Evolutionary conservation across 441 rosid species (phyloP), one percentile per base, ranked within the genome.

Genomic region (Croton laevigatus): DNA sequence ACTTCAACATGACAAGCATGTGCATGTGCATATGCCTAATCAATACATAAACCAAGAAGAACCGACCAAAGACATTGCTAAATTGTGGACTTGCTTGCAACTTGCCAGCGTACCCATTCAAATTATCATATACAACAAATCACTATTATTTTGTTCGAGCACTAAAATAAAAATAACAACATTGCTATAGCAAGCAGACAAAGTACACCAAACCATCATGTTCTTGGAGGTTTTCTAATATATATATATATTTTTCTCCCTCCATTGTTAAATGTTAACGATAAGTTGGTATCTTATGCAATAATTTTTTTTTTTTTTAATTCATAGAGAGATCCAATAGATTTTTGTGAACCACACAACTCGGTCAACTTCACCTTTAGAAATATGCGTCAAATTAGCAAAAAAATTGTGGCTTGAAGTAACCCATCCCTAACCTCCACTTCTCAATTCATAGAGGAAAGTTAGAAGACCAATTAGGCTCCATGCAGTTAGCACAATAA

Each of bases 141-240:
- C 9, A 36, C n/a, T 20, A n/a, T 20, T 60, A 42, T 20, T 27
- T 7, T 27, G 37, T 12, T 57, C 3, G 12, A 19, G 42, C 6
- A 14, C 37, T 16, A 17, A 8, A 38, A 1, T 17, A 37, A 8
- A 7, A 65, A 53, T 22, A 12, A 32, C 20, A 32, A 64, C 27
- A 14, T 55, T 17, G 4, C 11, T 7, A 2, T 45, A 46, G 38
- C 68, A 27, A 13, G 40, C 27, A 11, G 72, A 69, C 72, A 63
- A 71, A 44, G 8, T 17, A 19, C n/a, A 55, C 45, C 45, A n/a
- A 71, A 71, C 32, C 32, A 27, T 27, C 69, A 63, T 44, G 69
- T 63, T 65, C 42, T 14, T 67, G 71, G 27, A 32, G 40, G 17
- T 58, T 55, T 48, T 20, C n/a, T 40, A 51, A 2, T 46, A 22